These are phyloP conservation scores for Umbelopsis sp. DNA, from an alignment of 371 early-diverging fungal species.

Conservation along the genomic window DNA sequence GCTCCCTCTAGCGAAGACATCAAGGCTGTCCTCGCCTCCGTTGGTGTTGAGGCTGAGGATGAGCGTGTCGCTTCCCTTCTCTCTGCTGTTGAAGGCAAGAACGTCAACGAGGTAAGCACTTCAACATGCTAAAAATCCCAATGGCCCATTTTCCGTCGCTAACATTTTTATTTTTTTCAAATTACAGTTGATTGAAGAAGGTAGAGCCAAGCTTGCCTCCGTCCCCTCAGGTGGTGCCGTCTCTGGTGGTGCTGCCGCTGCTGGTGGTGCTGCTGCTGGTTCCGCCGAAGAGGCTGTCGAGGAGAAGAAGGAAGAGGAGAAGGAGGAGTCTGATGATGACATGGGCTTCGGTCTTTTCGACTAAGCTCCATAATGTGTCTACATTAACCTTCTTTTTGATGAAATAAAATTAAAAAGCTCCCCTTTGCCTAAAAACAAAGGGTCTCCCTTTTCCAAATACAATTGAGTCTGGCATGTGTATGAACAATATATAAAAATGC, in stretches of 20 bases:
- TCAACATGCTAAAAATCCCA: background rate
- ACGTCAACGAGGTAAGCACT: slow-evolving; percentile 67
- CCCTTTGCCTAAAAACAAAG: background rate
- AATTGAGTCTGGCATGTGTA: background rate
- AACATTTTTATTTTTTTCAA: background rate
- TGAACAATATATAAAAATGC: too few species aligned
- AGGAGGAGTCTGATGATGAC: slow-evolving; percentile 93
- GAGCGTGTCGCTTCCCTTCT: slow-evolving; percentile 77
- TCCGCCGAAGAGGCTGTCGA: slow-evolving; percentile 60
- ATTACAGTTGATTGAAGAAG: slow-evolving; percentile 83
- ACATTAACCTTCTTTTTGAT: background rate
- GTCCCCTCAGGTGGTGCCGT: slow-evolving; percentile 90
- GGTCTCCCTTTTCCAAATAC: background rate
- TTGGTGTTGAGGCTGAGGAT: slow-evolving; percentile 88
- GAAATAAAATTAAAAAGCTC: background rate
- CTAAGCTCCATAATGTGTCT: slow-evolving; percentile 25
- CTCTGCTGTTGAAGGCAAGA: slow-evolving; percentile 84
- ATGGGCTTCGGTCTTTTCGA: slow-evolving; percentile 81
- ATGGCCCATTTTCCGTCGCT: too few species aligned
- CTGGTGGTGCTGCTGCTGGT: slow-evolving; percentile 51
- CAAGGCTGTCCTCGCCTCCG: slow-evolving; percentile 81
- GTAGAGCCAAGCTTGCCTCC: slow-evolving; percentile 90
- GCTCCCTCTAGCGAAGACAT: slow-evolving; percentile 78
- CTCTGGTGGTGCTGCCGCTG: slow-evolving; percentile 61
- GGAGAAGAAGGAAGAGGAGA: slow-evolving; percentile 73